These are phyloP conservation scores for Colletotrichum brevisporum DNA, from an alignment of 2,329 filamentous ascomycete species.

Conservation along the genomic window DNA sequence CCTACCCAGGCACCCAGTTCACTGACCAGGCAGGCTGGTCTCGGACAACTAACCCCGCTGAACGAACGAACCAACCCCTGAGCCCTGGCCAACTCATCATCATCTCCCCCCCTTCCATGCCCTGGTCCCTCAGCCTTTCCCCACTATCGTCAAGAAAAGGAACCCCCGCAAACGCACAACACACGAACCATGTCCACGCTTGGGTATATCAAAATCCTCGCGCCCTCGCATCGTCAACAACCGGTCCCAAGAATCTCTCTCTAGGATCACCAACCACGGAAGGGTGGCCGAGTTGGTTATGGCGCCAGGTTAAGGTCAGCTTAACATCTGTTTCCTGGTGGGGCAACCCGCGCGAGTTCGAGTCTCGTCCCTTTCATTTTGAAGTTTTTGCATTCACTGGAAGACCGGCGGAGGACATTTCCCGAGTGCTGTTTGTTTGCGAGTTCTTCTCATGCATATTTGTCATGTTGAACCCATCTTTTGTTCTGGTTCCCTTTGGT, in stretches of 20 bases:
- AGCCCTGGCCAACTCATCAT: constrained; percentile 10
- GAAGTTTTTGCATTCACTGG: not conserved
- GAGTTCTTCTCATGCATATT: too few relatives aligned
- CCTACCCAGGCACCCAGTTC: too few relatives aligned
- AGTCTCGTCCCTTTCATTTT: constrained; percentile 42
- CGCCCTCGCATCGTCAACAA: accelerated
- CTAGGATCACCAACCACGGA: not conserved
- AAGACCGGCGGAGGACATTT: too few relatives aligned
- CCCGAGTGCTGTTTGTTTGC: too few relatives aligned
- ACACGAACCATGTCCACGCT: not conserved
- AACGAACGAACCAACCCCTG: too few relatives aligned
- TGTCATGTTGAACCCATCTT: too few relatives aligned
- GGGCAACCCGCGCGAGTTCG: constrained; percentile 42
- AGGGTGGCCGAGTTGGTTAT: constrained; percentile 42
- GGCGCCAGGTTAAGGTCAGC: constrained; percentile 41
- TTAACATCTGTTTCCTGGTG: constrained; percentile 42
- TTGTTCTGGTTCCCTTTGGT: too few relatives aligned
- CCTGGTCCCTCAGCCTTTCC: not conserved
- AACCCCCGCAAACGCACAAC: not conserved
- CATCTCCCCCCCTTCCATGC: not conserved
- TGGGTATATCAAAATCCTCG: not conserved
- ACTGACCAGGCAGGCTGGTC: constrained; percentile 8
- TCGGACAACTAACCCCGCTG: constrained; percentile 2
- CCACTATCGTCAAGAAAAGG: not conserved
- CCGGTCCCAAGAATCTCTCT: not conserved